Evolutionary conservation across 805 yeast species (phyloP).

Genomic region (Teunomyces pallodes): DNA sequence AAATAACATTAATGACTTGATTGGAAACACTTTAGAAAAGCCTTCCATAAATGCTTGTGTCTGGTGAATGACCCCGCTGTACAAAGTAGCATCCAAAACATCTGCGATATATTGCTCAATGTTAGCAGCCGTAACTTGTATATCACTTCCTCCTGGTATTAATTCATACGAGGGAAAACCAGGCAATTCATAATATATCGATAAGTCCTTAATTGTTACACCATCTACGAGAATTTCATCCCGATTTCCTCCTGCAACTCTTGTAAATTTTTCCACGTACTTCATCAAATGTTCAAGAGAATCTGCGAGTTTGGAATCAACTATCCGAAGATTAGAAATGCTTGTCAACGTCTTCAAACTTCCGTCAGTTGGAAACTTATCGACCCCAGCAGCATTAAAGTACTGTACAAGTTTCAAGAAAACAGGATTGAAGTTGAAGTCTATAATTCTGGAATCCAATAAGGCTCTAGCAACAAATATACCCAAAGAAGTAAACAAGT

Average conservation of each 20-base stretch:
- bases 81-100: conserved; percentile 59
- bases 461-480: conserved; percentile 82
- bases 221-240: conserved; percentile 28
- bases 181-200: conserved; percentile 70
- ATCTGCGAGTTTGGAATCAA: conserved; percentile 59
- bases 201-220: conserved; percentile 50
- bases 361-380: not conserved
- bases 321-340: conserved; percentile 39
- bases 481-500: conserved; percentile 68
- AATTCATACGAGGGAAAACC: conserved; percentile 66
- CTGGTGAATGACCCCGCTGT: conserved; percentile 63
- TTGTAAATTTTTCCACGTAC: conserved; percentile 31
- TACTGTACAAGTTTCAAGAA: conserved; percentile 62
- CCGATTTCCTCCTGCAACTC: conserved; percentile 12
- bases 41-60: conserved; percentile 72
- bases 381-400: conserved; percentile 17
- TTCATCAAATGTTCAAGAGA: conserved; percentile 53
- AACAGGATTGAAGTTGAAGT: conserved; percentile 68
- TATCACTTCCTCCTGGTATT: conserved; percentile 51
- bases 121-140: conserved; percentile 50
- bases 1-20: conserved; percentile 65
- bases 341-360: conserved; percentile 22
- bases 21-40: conserved; percentile 80
- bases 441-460: conserved; percentile 84
- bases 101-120: conserved; percentile 54